Base-by-base conservation (phyloP, 2,329 filamentous ascomycete genomes). In the Raffaelea arxii region DNA sequence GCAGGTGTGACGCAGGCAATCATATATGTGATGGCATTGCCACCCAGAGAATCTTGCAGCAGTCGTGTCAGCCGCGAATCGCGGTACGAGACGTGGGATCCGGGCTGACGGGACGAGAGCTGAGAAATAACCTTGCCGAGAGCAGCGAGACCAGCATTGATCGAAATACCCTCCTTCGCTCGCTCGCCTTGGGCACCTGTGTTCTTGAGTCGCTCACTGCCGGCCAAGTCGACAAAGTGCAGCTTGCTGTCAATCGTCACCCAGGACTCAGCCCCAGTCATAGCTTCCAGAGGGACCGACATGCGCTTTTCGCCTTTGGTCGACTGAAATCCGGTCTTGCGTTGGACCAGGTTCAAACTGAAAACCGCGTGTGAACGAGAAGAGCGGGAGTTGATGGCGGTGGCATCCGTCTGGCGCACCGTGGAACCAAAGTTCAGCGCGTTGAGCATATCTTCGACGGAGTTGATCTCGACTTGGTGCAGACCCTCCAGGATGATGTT, bases 1-100 rank as follows among this genome's bases (percentile, higher is more conserved):
- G 91, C 88, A 0, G 90, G 91, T 1, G 91, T 98, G 25, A 98
- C 90, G 66, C 92, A 98, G 9, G 92, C 92, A 67, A 98, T 92
- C 92, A 98, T 97, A 68, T 97, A 98, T 1, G 92, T 98, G 61
- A 96, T 94, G 30, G 92, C 92, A 61, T 94, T 97, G 4, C 92
- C 92, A 48, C 92, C 92, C 5, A 98, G 74, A 0, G 92, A 98
- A 65, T 98, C 92, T 70, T 98, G 92, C 18, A 98, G 77, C 22
- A 98, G 74, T 49, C 92, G 84, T 11, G 92, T 98, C 56, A 98
- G 80, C 62, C 89, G 90, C n/a, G 92, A 97, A 67, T 98, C 92
- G 53, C 92, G 87, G 63, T 98, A 98, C 2, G 92, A 98, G 48
- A 98, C 90, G 65, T 97, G 89, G 4, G 88, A 84, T 41, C 88